Conservation (phyloP, 148 eudicot genomes). For the Polygonum maritimum region DNA sequence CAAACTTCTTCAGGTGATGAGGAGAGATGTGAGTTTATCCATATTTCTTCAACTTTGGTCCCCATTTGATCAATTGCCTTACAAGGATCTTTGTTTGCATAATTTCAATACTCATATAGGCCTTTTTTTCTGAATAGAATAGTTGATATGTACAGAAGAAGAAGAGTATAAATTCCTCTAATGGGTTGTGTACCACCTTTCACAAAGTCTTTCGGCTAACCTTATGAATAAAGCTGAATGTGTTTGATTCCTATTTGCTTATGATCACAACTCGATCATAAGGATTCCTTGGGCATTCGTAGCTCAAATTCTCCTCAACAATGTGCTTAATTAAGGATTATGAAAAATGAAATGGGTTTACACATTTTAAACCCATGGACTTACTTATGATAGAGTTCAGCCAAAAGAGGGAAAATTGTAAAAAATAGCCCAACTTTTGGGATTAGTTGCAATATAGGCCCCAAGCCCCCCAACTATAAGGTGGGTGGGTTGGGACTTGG, state of each 20-base stretch:
- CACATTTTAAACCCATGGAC: too few relatives aligned
- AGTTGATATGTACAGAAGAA: not conserved
- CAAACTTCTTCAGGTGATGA: slow-evolving; percentile 5
- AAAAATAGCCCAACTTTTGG: too few relatives aligned
- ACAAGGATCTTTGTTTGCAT: not conserved
- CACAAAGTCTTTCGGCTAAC: not conserved
- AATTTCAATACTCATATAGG: not conserved
- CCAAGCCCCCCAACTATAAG: too few relatives aligned
- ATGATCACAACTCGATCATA: not conserved
- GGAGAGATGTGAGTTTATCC: slow-evolving; percentile 10
- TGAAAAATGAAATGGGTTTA: too few relatives aligned
- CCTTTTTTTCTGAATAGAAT: not conserved
- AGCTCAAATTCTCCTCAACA: not conserved
- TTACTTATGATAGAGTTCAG: too few relatives aligned
- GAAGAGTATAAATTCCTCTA: slow-evolving; percentile 1
- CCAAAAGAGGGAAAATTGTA: too few relatives aligned
- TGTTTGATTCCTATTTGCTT: not conserved
- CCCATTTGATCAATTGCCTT: not conserved
- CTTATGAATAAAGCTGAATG: not conserved
- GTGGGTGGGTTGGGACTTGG: too few relatives aligned
- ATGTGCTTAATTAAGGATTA: not conserved
- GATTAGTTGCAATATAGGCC: too few relatives aligned
- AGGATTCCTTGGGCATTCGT: not conserved
- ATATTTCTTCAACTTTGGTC: not conserved
- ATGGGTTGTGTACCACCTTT: not conserved